Conservation (phyloP, 1,284 basidiomycete species). For the Melanopsichium pennsylvanicum region DNA sequence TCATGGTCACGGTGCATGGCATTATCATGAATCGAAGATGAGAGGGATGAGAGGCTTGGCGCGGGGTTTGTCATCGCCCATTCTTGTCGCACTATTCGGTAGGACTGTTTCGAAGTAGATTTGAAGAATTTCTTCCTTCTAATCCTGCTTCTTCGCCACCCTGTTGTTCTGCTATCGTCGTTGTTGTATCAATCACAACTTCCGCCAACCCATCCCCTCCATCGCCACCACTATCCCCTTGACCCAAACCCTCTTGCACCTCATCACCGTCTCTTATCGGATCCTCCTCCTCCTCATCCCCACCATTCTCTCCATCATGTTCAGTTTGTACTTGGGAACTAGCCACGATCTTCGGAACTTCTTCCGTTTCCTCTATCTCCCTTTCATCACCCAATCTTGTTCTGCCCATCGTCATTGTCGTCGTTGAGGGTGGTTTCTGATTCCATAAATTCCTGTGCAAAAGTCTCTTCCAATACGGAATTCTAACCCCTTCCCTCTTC, state of each 20-base stretch:
- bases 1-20: too few species aligned
- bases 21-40: too few species aligned
- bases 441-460: conserved; percentile 45
- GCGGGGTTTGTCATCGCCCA: too few species aligned
- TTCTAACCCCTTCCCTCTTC: conserved; percentile 32
- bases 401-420: too few species aligned
- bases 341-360: conserved; percentile 18
- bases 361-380: conserved; percentile 38
- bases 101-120: conserved; percentile 20
- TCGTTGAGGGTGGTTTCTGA: conserved; percentile 3
- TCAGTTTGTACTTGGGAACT: too few species aligned
- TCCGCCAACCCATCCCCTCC: too few species aligned
- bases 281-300: conserved; percentile 7
- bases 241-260: neutral
- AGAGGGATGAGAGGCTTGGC: too few species aligned
- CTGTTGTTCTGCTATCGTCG: neutral
- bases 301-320: neutral
- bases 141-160: too few species aligned
- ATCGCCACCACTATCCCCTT: neutral
- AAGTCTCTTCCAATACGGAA: conserved; percentile 48
- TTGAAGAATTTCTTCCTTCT: too few species aligned
- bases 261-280: conserved; percentile 5
- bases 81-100: too few species aligned
- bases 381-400: too few species aligned
- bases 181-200: conserved; percentile 8